A percentile compares a stretch with the other conserved stretches of the same genome.
phyloP scores from a whole-genome alignment of 2,329 filamentous ascomycete species.

The Microcera coccophila region DNA sequence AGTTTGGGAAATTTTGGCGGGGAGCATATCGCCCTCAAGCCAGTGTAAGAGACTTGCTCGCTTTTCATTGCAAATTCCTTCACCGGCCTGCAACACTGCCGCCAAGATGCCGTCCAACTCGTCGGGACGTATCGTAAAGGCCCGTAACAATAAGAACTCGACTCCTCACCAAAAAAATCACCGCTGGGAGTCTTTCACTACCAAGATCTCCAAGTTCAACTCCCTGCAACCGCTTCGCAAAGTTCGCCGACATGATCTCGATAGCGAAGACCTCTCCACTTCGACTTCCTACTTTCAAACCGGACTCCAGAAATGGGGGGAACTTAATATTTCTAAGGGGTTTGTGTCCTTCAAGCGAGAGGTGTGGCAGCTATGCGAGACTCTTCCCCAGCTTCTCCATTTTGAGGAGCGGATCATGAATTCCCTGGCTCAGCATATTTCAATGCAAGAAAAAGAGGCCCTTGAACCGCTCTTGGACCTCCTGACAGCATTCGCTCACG shows the following conservation, averaged over 20 bases:
- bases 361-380: conserved; percentile 77
- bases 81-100: conserved; percentile 26
- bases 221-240: conserved; percentile 86
- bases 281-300: conserved; percentile 84
- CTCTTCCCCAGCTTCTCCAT: conserved; percentile 85
- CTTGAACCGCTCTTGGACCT: conserved; percentile 84
- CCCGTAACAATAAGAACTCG: conserved; percentile 63
- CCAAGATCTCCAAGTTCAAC: conserved; percentile 85
- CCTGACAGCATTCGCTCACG: conserved; percentile 91
- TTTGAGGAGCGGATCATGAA: conserved; percentile 83
- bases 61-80: conserved; percentile 20
- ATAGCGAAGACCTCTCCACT: conserved; percentile 69
- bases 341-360: conserved; percentile 76
- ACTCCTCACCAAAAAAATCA: conserved; percentile 79
- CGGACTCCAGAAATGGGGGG: conserved; percentile 81
- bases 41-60: conserved; percentile 18
- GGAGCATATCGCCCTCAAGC: conserved; percentile 21
- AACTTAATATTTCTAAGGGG: conserved; percentile 80
- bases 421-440: conserved; percentile 70
- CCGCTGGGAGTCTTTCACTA: conserved; percentile 85
- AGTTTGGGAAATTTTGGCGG: conserved; percentile 31
- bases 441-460: conserved; percentile 70
- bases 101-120: conserved; percentile 58
- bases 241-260: conserved; percentile 79
- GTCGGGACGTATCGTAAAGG: conserved; percentile 65